A percentile compares a stretch with the other conserved stretches of the same genome.
Conservation (phyloP, 2,329 filamentous ascomycete species). For the Penicillium sp. region DNA sequence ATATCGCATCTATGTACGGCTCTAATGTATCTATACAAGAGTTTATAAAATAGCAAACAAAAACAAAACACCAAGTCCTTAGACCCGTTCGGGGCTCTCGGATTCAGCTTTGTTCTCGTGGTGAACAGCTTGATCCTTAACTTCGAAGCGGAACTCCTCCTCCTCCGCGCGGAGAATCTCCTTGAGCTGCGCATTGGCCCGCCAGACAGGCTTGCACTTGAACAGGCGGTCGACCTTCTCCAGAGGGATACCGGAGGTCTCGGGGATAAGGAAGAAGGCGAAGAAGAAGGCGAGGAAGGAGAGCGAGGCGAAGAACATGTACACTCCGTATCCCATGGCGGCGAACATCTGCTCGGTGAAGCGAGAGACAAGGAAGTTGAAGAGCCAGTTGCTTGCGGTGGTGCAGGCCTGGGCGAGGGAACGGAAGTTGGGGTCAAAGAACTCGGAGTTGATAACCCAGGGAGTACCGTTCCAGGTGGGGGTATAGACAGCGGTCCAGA, state of each 20-base stretch:
- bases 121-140: constrained; percentile 25
- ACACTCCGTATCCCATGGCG: constrained; percentile 58
- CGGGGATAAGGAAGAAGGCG: constrained; percentile 63
- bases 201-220: constrained; percentile 38
- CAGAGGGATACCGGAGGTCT: constrained; percentile 65
- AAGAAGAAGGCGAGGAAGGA: constrained; percentile 61
- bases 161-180: constrained; percentile 37
- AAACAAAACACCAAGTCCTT: not conserved
- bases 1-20: constrained; percentile 7
- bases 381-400: constrained; percentile 36
- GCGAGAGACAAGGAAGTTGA: constrained; percentile 38
- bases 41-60: constrained; percentile 1
- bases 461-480: constrained; percentile 72
- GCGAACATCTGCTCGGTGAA: constrained; percentile 45
- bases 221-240: constrained; percentile 66
- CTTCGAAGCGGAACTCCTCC: constrained; percentile 33
- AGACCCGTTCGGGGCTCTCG: not conserved
- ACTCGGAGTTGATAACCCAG: constrained; percentile 73
- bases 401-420: constrained; percentile 72
- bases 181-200: constrained; percentile 36
- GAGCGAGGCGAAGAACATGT: constrained; percentile 66
- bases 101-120: constrained; percentile 14
- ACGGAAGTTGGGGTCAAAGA: constrained; percentile 70
- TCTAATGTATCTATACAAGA: constrained; percentile 14
- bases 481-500: constrained; percentile 73